A percentile compares a stretch with the other conserved stretches of the same genome.
Evolutionary conservation across 225 moss, liverwort and hornwort species (phyloP).

Genomic region (Rhytidiadelphus loreus): DNA sequence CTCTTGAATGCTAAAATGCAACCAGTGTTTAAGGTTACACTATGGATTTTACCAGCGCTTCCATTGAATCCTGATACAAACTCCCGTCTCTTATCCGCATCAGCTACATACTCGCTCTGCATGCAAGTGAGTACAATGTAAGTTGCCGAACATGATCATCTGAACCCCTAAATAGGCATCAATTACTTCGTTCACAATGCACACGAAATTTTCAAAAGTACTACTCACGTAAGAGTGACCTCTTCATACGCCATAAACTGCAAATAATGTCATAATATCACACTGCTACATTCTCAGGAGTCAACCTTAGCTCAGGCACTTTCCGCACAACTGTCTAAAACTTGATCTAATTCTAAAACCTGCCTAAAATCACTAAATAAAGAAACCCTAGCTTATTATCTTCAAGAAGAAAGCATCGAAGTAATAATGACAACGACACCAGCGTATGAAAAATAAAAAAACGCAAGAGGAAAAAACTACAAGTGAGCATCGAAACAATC

Average conservation of each 20-base stretch:
- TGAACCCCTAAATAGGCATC: neutral
- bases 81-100: slow-evolving; percentile 64
- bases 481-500: neutral
- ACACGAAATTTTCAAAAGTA: neutral
- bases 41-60: slow-evolving; percentile 52
- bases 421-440: neutral
- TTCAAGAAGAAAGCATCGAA: neutral
- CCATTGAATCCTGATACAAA: slow-evolving; percentile 73
- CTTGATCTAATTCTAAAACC: neutral
- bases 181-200: neutral
- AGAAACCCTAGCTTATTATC: neutral
- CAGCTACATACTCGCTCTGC: slow-evolving; percentile 81
- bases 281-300: too few species aligned
- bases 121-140: neutral
- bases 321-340: neutral
- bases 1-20: neutral
- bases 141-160: neutral
- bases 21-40: neutral
- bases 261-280: neutral
- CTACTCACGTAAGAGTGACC: neutral
- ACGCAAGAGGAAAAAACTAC: neutral
- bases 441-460: neutral
- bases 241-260: neutral
- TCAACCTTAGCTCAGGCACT: neutral
- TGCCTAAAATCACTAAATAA: neutral